A percentile compares a stretch with the other conserved stretches of the same genome.
These are phyloP conservation scores for Schwanniomyces pseudopolymorphus DNA, from an alignment of 805 yeast genomes.

Conservation along the genomic window DNA sequence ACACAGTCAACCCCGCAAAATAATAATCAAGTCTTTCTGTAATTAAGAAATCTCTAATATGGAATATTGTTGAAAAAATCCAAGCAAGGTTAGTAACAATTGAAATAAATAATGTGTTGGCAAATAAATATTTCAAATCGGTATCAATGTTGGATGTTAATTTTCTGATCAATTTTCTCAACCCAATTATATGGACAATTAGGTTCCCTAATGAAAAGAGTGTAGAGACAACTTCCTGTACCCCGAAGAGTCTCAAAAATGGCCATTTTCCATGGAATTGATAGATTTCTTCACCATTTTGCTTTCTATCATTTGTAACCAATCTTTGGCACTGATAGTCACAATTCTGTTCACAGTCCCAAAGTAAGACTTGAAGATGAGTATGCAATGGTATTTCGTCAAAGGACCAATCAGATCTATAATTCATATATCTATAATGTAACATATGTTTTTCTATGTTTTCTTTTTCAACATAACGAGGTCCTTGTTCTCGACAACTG, in stretches of 20 bases:
- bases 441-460: not conserved
- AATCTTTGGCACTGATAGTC: conserved; percentile 90
- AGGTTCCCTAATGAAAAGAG: conserved; percentile 64
- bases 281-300: conserved; percentile 50
- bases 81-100: conserved; percentile 81
- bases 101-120: conserved; percentile 49
- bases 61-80: conserved; percentile 84
- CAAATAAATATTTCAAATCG: conserved; percentile 10
- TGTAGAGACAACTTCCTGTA: conserved; percentile 82
- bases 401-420: conserved; percentile 35
- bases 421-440: conserved; percentile 21
- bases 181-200: conserved; percentile 50
- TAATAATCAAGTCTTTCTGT: conserved; percentile 90
- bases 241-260: conserved; percentile 69
- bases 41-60: conserved; percentile 72
- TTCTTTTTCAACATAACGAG: conserved; percentile 14
- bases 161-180: conserved; percentile 25
- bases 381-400: conserved; percentile 38
- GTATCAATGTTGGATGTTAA: conserved; percentile 5
- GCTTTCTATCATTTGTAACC: conserved; percentile 57
- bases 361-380: conserved; percentile 49
- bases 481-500: conserved; percentile 29
- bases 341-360: conserved; percentile 82
- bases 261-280: conserved; percentile 99
- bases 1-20: conserved; percentile 87